phyloP scores from a whole-genome alignment of 2,329 filamentous ascomycete species.

The Xylaria sp. region DNA sequence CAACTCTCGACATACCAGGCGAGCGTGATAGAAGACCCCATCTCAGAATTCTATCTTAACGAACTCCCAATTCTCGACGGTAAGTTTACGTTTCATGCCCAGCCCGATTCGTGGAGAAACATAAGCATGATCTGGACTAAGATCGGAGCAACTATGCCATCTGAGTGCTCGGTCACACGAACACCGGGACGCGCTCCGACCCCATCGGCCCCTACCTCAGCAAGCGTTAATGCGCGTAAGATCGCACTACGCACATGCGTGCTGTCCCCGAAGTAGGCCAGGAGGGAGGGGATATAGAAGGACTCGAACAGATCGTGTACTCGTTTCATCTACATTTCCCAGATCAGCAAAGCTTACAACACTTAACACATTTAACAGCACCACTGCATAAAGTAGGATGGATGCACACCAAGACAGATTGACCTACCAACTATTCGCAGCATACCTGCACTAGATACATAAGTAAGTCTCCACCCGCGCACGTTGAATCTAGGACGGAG shows the following conservation, averaged over 20 bases:
- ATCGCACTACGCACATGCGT: background rate
- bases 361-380: background rate
- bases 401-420: background rate
- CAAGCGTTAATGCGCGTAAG: background rate
- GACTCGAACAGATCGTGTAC: too few species aligned
- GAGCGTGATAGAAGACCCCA: background rate
- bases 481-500: background rate
- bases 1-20: background rate
- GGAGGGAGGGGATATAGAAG: too few species aligned
- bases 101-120: slow-evolving; percentile 38
- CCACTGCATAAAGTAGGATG: background rate
- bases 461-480: too few species aligned
- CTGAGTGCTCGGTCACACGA: background rate
- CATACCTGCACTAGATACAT: background rate
- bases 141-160: background rate
- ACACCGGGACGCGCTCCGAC: background rate
- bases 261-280: too few species aligned
- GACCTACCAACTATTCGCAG: background rate
- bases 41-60: background rate
- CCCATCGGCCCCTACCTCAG: background rate
- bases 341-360: too few species aligned
- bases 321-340: too few species aligned
- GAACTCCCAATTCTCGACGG: background rate
- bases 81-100: background rate
- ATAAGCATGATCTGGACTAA: background rate